Evolutionary conservation across 495 filamentous ascomycete species (phyloP), one percentile per base, ranked within the genome.

Genomic region (Xylona heveae): DNA sequence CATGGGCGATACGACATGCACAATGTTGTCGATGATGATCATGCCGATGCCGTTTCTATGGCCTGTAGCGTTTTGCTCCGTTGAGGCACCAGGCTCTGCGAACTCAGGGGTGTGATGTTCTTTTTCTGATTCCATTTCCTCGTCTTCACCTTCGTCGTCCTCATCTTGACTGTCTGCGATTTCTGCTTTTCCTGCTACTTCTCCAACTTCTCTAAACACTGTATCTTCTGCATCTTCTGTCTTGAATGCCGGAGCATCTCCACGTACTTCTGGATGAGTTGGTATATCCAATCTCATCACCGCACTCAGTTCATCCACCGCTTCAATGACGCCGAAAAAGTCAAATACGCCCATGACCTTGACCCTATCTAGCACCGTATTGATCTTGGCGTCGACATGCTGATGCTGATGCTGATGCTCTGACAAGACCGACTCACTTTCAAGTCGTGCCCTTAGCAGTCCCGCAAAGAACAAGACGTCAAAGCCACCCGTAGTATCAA

Each of bases 1-100:
- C 19, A 50, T 20, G 1, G 49, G 44, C 12, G 62, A 69, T 38
- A 66, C 65, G 24, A 52, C 37, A 26, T 48, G 38, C 1, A 46
- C 38, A 29, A 58, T 40, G 30, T 42, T 50, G 39, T 52, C 45
- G 16, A 53, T 48, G 18, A 55, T 43, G 24, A 50, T 41, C 30
- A 52, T 42, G 17, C 8, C 25, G 17, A 13, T 34, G 33, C 19
- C n/a, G n/a, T n/a, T 41, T 42, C n/a, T 17, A 25, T 31, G 7
- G 10, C 28, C 13, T 4, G 19, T n/a, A 6, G 12, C 3, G 36
- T 35, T 30, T 44, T 29, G 21, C 31, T 36, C 3, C 24, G 31
- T 34, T 35, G 13, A 26, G 5, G 10, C 16, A 15, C 6, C 19
- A 39, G 14, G 19, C 36, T 38, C 29, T 24, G 19, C 12, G 34